These are phyloP conservation scores for Galerina sulciceps DNA, from an alignment of 768 basidiomycete species.

Conservation along the genomic window DNA sequence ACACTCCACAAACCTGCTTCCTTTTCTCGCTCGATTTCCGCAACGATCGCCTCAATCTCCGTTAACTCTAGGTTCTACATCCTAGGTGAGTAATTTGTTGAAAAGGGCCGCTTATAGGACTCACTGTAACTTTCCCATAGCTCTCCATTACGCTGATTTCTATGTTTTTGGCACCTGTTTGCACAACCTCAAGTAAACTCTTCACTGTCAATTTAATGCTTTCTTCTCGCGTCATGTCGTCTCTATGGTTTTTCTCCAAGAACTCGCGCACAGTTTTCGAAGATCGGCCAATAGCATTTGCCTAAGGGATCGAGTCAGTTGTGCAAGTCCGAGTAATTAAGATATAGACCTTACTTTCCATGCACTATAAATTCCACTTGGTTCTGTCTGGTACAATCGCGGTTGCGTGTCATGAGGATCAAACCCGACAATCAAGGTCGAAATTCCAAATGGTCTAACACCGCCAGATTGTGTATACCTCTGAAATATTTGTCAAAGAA, in stretches of 20 bases:
- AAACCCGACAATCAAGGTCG: constrained; percentile 95
- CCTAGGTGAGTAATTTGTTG: constrained; percentile 5
- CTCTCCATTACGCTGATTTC: constrained; percentile 98
- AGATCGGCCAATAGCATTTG: constrained; percentile 96
- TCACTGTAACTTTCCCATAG: constrained; percentile 89
- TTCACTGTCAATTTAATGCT: constrained; percentile 95
- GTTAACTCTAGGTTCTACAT: constrained; percentile 79
- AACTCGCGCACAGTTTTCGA: constrained; percentile 99
- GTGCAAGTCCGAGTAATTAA: neutral
- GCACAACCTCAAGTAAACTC: constrained; percentile 95
- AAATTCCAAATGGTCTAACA: constrained; percentile 97
- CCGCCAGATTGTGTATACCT: constrained; percentile 99
- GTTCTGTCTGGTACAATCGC: constrained; percentile 95
- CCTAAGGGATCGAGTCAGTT: constrained; percentile 48
- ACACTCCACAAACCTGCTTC: constrained; percentile 71
- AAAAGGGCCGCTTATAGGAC: constrained; percentile 22
- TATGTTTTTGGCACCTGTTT: constrained; percentile 99
- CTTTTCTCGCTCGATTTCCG: constrained; percentile 96
- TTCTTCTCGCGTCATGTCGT: constrained; percentile 86
- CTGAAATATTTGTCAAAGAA: constrained; percentile 39
- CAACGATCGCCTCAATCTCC: constrained; percentile 91
- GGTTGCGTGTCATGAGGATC: constrained; percentile 91
- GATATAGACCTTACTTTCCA: constrained; percentile 78
- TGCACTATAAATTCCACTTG: constrained; percentile 95
- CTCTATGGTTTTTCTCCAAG: constrained; percentile 96